Conservation (phyloP, 2,329 filamentous ascomycete species). For the Fusarium sp. region DNA sequence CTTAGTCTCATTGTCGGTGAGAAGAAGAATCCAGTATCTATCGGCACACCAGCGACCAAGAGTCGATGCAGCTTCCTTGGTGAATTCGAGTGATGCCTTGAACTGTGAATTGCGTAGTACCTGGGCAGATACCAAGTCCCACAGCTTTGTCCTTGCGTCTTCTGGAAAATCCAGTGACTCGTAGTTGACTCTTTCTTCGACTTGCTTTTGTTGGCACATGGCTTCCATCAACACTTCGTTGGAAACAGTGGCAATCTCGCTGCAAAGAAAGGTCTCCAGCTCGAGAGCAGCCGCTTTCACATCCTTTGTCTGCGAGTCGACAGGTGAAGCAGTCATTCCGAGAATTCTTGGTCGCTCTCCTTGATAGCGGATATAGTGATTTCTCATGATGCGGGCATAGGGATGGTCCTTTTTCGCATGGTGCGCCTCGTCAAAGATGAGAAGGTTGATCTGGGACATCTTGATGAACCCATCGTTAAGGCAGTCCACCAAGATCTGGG, state of each 20-base stretch:
- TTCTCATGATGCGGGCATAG: conserved; percentile 88
- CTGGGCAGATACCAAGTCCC: conserved; percentile 60
- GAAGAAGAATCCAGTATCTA: conserved; percentile 74
- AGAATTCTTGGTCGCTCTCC: conserved; percentile 76
- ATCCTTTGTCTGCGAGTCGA: conserved; percentile 77
- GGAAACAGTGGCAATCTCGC: conserved; percentile 78
- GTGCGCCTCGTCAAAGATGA: conserved; percentile 96
- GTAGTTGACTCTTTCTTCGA: conserved; percentile 61
- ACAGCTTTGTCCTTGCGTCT: conserved; percentile 69
- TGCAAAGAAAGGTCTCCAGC: conserved; percentile 79
- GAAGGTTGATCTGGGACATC: conserved; percentile 84
- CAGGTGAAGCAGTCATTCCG: conserved; percentile 96
- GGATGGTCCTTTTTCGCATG: conserved; percentile 94
- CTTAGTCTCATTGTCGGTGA: conserved; percentile 67
- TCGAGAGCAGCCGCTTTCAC: conserved; percentile 73
- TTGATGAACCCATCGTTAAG: conserved; percentile 79
- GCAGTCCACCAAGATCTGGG: conserved; percentile 81
- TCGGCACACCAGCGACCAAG: conserved; percentile 89
- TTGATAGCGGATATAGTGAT: conserved; percentile 71
- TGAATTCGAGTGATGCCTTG: conserved; percentile 64
- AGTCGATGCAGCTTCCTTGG: conserved; percentile 66
- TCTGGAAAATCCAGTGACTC: conserved; percentile 53
- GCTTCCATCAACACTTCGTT: conserved; percentile 48
- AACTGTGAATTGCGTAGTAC: conserved; percentile 58
- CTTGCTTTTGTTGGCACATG: conserved; percentile 46